phyloP scores from a whole-genome alignment of 768 basidiomycete genomes.

The Tylopilus subfusipes region DNA sequence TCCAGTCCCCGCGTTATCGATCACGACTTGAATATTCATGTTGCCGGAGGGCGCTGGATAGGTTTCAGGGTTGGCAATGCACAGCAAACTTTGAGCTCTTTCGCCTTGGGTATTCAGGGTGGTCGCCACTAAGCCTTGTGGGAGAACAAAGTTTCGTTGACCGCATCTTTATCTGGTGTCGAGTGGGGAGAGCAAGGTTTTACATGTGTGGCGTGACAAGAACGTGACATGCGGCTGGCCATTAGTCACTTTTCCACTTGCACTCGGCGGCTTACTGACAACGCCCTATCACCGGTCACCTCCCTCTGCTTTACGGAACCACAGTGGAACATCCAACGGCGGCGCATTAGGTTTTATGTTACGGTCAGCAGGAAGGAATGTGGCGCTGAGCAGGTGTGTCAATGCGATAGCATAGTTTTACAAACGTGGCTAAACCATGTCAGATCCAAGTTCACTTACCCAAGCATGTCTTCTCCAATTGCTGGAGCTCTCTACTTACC shows the following conservation, averaged over 20 bases:
- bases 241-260: not conserved
- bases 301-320: constrained; percentile 8
- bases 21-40: not conserved
- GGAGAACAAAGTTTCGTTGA: not conserved
- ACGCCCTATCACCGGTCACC: not conserved
- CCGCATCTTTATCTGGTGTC: too few species aligned
- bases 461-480: not conserved
- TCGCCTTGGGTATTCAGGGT: not conserved
- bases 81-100: not conserved
- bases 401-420: not conserved
- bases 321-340: constrained; percentile 2
- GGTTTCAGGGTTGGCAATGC: not conserved
- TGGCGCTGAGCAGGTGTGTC: constrained; percentile 37
- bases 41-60: not conserved
- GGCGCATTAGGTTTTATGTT: constrained; percentile 37
- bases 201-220: constrained; percentile 15
- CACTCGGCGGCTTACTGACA: not conserved
- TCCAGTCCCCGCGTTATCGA: not conserved
- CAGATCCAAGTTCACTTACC: constrained; percentile 19
- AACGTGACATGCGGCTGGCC: not conserved
- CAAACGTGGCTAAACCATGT: constrained; percentile 4
- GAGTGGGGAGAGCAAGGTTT: too few species aligned
- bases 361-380: constrained; percentile 36
- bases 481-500: not conserved
- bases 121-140: not conserved